Base-by-base conservation (phyloP, 1,139 yeast genomes). In the Zygotorulaspora mrakii region DNA sequence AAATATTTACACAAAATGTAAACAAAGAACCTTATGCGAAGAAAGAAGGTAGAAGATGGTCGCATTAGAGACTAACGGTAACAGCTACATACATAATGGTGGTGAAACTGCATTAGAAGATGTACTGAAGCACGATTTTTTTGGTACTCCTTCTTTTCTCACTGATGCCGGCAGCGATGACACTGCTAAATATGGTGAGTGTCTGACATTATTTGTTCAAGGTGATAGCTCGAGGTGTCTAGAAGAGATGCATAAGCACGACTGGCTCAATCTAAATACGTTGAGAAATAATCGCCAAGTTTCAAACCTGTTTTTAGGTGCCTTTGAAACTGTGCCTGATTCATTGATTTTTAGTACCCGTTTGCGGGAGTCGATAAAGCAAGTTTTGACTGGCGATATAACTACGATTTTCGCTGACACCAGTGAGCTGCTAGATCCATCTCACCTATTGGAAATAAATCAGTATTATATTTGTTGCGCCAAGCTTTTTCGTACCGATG, bases 171-270 rank as follows among this genome's bases (percentile, higher is more conserved):
- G 17, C 4, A 21, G 22, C 5, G 30, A 43, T 33, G 42, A 37
- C 18, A 37, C 31, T 13, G 25, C 31, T 25, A 29, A 32, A 5
- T 54, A 49, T 25, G 41, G 45, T 13, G 43, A 44, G 11, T 55
- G 61, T 37, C 11, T 52, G 5, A 43, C 44, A n/a, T 39, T 45
- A 17, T 55, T 43, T 35, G 40, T 56, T 2, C 42, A 47, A 31
- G 58, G 60, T 9, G 43, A 54, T 11, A 13, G 39, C 11, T 45
- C 45, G 24, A 39, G 37, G 7, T 48, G 57, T 26, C 31, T 58
- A 13, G 52, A 53, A 31, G 40, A 37, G 22, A 47, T 59, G 54
- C 35, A 40, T 14, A 31, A 40, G 2, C 39, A 35, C 28, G 50
- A 43, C 1, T 31, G 52, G n/a, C 42, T 55, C 17, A 18, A 29